phyloP scores from a whole-genome alignment of 768 basidiomycete species.

The Phaeolepiota aurea region DNA sequence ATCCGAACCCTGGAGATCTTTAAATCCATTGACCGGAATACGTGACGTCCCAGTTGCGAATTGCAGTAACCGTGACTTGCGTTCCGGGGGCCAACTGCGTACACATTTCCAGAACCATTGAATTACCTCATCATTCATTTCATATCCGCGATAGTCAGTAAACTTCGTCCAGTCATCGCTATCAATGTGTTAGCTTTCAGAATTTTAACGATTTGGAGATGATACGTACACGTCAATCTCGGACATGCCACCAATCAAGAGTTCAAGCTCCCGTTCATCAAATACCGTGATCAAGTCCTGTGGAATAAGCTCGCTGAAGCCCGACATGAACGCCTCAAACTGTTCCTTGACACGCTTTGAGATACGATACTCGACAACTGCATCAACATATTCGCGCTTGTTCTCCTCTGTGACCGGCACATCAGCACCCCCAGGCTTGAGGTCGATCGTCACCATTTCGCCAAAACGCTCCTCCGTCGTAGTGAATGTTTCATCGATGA shows the following conservation, averaged over 20 bases:
- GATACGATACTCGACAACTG: slow-evolving; percentile 94
- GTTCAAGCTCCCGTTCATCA: slow-evolving; percentile 94
- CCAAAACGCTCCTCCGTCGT: slow-evolving; percentile 97
- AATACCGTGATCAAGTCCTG: slow-evolving; percentile 98
- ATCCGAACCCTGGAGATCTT: slow-evolving; percentile 96
- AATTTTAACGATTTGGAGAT: neutral
- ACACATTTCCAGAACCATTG: slow-evolving; percentile 99
- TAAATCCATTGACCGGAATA: slow-evolving; percentile 98
- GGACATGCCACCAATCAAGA: slow-evolving; percentile 98
- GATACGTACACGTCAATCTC: slow-evolving; percentile 94
- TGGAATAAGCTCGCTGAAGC: slow-evolving; percentile 98
- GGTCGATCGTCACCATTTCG: slow-evolving; percentile 94
- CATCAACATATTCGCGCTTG: slow-evolving; percentile 97
- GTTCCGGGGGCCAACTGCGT: slow-evolving; percentile 94
- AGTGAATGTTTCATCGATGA: slow-evolving; percentile 97
- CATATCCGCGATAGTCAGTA: slow-evolving; percentile 96
- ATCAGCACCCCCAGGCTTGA: slow-evolving; percentile 83
- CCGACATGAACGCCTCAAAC: slow-evolving; percentile 99
- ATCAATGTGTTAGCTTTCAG: slow-evolving; percentile 1
- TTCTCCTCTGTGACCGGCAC: slow-evolving; percentile 91
- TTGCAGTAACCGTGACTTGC: slow-evolving; percentile 92
- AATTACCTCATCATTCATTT: slow-evolving; percentile 91
- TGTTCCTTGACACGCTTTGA: slow-evolving; percentile 96
- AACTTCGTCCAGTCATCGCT: slow-evolving; percentile 99
- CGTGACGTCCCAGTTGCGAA: slow-evolving; percentile 97